Percentiles rank a stretch among this genome's conserved stretches.
phyloP scores from a whole-genome alignment of 495 filamentous ascomycete genomes.

The Hypoxylon perforatum region DNA sequence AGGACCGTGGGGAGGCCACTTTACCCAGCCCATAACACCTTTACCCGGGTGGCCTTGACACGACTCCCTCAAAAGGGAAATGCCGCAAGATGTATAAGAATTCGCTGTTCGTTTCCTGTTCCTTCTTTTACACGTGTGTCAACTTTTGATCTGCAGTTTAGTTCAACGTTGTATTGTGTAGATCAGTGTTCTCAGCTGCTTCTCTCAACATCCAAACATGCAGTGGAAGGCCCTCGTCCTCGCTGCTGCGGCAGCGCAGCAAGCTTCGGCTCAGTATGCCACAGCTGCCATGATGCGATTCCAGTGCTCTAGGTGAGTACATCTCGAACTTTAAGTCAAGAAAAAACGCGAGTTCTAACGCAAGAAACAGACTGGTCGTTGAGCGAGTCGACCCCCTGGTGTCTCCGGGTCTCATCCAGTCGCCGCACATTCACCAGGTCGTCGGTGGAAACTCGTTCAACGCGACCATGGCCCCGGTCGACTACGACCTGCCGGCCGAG shows the following conservation, averaged over 20 bases:
- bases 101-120: conserved; percentile 13
- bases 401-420: conserved; percentile 46
- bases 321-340: not conserved
- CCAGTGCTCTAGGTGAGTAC: conserved; percentile 32
- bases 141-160: conserved; percentile 26
- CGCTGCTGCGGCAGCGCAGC: conserved; percentile 36
- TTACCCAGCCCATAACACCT: conserved; percentile 27
- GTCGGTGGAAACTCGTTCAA: conserved; percentile 50
- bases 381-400: conserved; percentile 55
- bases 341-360: conserved; percentile 9
- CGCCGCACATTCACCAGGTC: conserved; percentile 48
- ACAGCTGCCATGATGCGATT: conserved; percentile 41
- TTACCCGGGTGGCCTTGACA: conserved; percentile 35
- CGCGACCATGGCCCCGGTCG: conserved; percentile 45
- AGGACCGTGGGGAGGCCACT: conserved; percentile 9
- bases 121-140: not conserved
- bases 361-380: conserved; percentile 36
- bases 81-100: conserved; percentile 24
- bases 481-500: conserved; percentile 35
- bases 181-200: conserved; percentile 32
- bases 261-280: conserved; percentile 38
- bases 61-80: conserved; percentile 20
- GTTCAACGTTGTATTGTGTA: conserved; percentile 21
- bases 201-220: conserved; percentile 23
- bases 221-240: conserved; percentile 40